Base-by-base conservation (phyloP, 2,329 filamentous ascomycete genomes). In the Epichloe sibirici region DNA sequence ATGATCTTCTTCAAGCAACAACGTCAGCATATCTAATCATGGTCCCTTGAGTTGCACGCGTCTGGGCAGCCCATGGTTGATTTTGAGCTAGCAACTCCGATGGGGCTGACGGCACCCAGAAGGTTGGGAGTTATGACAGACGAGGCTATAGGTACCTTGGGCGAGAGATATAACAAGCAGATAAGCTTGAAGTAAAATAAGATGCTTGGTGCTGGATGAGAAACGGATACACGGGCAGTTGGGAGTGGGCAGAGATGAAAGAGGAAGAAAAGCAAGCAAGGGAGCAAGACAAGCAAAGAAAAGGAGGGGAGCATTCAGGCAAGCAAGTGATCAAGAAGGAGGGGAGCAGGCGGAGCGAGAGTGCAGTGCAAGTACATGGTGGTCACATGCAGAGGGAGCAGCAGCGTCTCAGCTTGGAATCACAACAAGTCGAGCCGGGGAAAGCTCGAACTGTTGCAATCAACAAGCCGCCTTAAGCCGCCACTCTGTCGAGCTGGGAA, bases 181-280 rank as follows among this genome's bases (percentile, higher is more conserved):
- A 53, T 51, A 51, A 53, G 37, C 48, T 53, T 48, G 48, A n/a
- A 47, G 15, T 38, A 51, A 55, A 53, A 52, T 17, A 52, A 23
- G 23, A 53, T 53, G 51, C 51, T 48, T 31, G 48, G 17, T 40
- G 48, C 45, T 53, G 34, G 48, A 51, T 47, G 48, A 47, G 46
- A 35, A 51, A 50, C n/a, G 42, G 37, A 50, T 53, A 49, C 37
- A 52, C 53, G 50, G 23, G 45, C 37, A 48, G 51, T 52, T 35
- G 40, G 43, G 37, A 52, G 40, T 42, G 51, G n/a, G 12, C 21
- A 52, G 45, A 55, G 39, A 45, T 39, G 13, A 44, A 51, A 40
- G 43, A 21, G 39, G 46, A 15, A 47, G 15, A 47, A 49, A 43
- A 55, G 44, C n/a, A 39, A 42, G 37, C 43, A 53, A 45, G 25